Evolutionary conservation across 176 grass and related monocot species (phyloP).

Genomic region (Aegilops longissima): DNA sequence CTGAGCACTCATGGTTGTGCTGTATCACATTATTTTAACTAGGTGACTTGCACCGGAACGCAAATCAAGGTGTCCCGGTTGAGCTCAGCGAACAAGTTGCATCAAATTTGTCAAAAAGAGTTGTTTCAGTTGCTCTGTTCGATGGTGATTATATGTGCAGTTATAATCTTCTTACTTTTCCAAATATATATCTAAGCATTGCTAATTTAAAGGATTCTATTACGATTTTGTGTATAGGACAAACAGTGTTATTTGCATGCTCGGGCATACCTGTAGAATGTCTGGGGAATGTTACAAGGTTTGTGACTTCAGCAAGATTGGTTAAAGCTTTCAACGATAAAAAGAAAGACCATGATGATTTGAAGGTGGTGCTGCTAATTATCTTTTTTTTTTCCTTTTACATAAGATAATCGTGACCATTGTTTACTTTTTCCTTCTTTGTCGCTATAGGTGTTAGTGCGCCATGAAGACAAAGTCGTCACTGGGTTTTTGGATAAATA

Average conservation of each 20-base stretch:
- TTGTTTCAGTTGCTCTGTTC: neutral
- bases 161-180: neutral
- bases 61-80: neutral
- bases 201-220: neutral
- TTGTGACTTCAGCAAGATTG: constrained; percentile 28
- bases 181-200: neutral
- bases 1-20: neutral
- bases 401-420: neutral
- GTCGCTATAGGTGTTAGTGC: constrained; percentile 13
- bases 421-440: neutral
- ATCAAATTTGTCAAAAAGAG: neutral
- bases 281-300: neutral
- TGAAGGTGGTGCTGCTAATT: constrained; percentile 21
- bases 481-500: neutral
- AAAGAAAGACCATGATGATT: neutral
- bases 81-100: neutral
- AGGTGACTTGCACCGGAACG: neutral
- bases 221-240: neutral
- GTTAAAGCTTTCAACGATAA: neutral
- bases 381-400: neutral
- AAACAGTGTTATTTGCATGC: neutral
- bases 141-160: neutral
- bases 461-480: neutral
- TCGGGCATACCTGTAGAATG: constrained; percentile 18
- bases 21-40: neutral